phyloP scores from a whole-genome alignment of 1,284 basidiomycete species.

The Porphyrellus sp. region DNA sequence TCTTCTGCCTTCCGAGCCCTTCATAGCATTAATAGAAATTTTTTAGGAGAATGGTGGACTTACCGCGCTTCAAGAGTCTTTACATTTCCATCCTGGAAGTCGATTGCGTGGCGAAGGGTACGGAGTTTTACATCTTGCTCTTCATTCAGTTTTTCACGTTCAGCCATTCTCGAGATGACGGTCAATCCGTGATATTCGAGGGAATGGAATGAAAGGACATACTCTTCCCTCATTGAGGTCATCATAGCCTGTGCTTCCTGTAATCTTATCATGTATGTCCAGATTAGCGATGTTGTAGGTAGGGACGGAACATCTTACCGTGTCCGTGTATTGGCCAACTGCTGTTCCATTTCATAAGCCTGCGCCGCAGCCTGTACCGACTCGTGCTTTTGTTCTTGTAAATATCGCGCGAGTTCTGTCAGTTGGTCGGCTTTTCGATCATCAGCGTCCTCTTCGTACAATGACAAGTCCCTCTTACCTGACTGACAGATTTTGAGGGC shows the following conservation, averaged over 20 bases:
- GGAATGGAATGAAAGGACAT: constrained; percentile 21
- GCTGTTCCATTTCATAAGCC: constrained; percentile 31
- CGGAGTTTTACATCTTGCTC: constrained; percentile 29
- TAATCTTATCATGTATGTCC: constrained; percentile 17
- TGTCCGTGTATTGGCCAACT: constrained; percentile 20
- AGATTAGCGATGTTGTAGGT: constrained; percentile 14
- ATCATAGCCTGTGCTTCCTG: constrained; percentile 30
- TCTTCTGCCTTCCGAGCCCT: constrained; percentile 27
- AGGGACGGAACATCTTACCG: constrained; percentile 15
- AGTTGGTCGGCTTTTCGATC: constrained; percentile 25
- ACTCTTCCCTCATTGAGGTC: constrained; percentile 35
- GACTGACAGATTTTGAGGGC: constrained; percentile 26
- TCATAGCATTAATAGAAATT: constrained; percentile 12
- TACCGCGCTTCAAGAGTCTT: constrained; percentile 30
- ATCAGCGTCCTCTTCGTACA: constrained; percentile 15
- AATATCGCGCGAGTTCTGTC: constrained; percentile 20
- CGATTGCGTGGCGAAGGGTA: constrained; percentile 31
- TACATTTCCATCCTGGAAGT: constrained; percentile 32
- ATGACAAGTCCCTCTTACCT: constrained; percentile 24
- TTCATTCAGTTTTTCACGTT: constrained; percentile 22
- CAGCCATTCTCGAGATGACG: constrained; percentile 21
- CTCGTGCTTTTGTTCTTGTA: constrained; percentile 33
- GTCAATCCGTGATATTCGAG: constrained; percentile 14
- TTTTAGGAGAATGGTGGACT: background rate
- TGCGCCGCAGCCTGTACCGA: constrained; percentile 23